Base-by-base conservation (phyloP, 352 stramenopile species). In the Globisporangium paroecandrum region DNA sequence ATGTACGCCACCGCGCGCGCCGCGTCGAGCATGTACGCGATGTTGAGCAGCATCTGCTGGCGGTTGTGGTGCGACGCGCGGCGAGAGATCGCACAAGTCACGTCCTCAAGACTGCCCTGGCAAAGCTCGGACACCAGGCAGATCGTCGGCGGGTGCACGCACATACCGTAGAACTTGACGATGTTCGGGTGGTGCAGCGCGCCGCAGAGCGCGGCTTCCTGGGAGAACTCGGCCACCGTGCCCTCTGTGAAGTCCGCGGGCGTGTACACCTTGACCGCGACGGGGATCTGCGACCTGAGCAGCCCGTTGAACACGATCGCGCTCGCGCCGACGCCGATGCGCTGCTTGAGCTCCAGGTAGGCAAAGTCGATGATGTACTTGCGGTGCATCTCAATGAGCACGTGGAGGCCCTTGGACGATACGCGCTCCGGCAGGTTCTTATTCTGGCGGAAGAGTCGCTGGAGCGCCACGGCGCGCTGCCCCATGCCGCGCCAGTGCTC, bases 361-460 rank as follows among this genome's bases (percentile, higher is more conserved):
- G 82, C 82, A 66, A 90, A 90, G 68, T 90, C 82, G 58, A 90
- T 87, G 65, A 90, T 85, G 65, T 83, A 83, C 68, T 89, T 89
- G 67, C 81, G 79, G 62, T 89, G 79, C 81, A 89, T 89, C 64
- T 89, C 79, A 56, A 89, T 87, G 59, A 89, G 71, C 49, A 89
- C 77, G 46, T 89, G 81, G 15, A 89, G 74, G 0, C 81, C 79
- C n/a, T 87, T 77, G 3, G 81, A 85, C 29, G 81, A 89, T 1
- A 87, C 71, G 8, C 79, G 77, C 58, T 89, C 79, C 0, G 69
- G 70, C 10, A 87, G 69, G 34, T 74, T 75, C 18, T 75, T 79
- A 20, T 76, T 77, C 70, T 87, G 77, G 24, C 74, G 77, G 55
- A 84, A 82, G 41, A 83, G 62, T 47, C 70, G 82, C 58, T 87